A percentile compares a stretch with the other conserved stretches of the same genome.
Evolutionary conservation across 2,329 filamentous ascomycete genomes (phyloP).

Genomic region (Phialemoniopsis sp.): DNA sequence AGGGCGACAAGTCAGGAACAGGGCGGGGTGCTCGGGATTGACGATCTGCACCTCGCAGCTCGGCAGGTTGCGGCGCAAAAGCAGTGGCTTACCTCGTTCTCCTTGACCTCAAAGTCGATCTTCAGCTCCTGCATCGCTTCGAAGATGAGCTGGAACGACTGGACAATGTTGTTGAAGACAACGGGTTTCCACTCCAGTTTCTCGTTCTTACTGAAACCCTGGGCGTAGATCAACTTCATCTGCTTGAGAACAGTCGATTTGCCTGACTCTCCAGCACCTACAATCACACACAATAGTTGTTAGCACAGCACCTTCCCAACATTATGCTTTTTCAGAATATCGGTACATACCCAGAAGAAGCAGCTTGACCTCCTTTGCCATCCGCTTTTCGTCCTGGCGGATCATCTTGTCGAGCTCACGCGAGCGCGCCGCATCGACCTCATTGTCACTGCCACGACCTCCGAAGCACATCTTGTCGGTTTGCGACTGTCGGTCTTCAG

Average conservation of each 20-base stretch:
- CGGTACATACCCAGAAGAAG: conserved; percentile 72
- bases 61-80: conserved; percentile 7
- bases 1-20: too few species aligned
- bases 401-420: conserved; percentile 83
- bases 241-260: conserved; percentile 98
- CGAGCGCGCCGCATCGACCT: conserved; percentile 50
- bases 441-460: conserved; percentile 43
- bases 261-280: conserved; percentile 90
- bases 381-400: conserved; percentile 80
- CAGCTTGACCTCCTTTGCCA: conserved; percentile 88
- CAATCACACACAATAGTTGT: conserved; percentile 10
- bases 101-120: conserved; percentile 72
- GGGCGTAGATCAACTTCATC: conserved; percentile 96
- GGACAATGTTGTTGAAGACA: conserved; percentile 91
- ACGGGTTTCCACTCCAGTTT: conserved; percentile 92
- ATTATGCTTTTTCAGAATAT: too few species aligned
- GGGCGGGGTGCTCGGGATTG: not conserved
- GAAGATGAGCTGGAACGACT: conserved; percentile 85
- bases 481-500: too few species aligned
- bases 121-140: conserved; percentile 86
- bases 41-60: too few species aligned
- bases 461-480: conserved; percentile 60
- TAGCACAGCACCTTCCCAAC: conserved; percentile 5
- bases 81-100: conserved; percentile 71
- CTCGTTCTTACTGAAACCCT: conserved; percentile 86